A percentile compares a stretch with the other conserved stretches of the same genome.
Conservation (phyloP, 495 filamentous ascomycete species). For the Xylaria intraflava region DNA sequence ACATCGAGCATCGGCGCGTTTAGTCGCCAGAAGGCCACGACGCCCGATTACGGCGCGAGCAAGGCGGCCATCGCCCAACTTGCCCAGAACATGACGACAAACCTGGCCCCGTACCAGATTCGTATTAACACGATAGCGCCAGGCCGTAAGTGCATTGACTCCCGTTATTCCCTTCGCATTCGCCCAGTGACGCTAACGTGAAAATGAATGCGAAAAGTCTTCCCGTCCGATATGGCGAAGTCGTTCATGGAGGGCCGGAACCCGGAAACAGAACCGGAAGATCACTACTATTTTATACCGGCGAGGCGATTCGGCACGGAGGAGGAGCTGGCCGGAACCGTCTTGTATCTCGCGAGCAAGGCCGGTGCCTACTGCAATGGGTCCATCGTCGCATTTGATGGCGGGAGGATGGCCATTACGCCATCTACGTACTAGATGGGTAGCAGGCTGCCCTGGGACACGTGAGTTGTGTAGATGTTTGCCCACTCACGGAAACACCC, state of each 20-base stretch:
- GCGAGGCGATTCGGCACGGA: slow-evolving; percentile 43
- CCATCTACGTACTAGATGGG: slow-evolving; percentile 35
- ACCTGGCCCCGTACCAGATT: slow-evolving; percentile 42
- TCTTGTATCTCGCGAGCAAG: slow-evolving; percentile 42
- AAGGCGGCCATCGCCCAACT: slow-evolving; percentile 50
- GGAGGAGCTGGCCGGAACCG: slow-evolving; percentile 52
- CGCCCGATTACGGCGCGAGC: slow-evolving; percentile 46
- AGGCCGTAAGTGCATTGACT: slow-evolving; percentile 38
- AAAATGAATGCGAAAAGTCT: slow-evolving; percentile 34
- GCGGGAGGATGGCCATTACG: slow-evolving; percentile 44
- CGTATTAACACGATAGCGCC: slow-evolving; percentile 52
- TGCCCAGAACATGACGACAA: slow-evolving; percentile 47
- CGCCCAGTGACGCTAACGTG: not conserved
- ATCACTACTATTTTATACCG: slow-evolving; percentile 40
- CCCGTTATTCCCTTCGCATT: not conserved
- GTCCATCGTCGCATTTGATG: slow-evolving; percentile 46
- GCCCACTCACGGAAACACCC: not conserved
- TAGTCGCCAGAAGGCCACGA: slow-evolving; percentile 35
- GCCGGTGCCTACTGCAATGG: slow-evolving; percentile 56
- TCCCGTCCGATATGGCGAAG: slow-evolving; percentile 49
- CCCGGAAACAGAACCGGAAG: slow-evolving; percentile 30
- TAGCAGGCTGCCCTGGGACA: not conserved
- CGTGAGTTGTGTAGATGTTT: not conserved
- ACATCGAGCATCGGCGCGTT: slow-evolving; percentile 50
- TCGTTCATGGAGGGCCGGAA: slow-evolving; percentile 32